Evolutionary conservation across 768 basidiomycete species (phyloP).

Genomic region (Pulveroboletus sp.): DNA sequence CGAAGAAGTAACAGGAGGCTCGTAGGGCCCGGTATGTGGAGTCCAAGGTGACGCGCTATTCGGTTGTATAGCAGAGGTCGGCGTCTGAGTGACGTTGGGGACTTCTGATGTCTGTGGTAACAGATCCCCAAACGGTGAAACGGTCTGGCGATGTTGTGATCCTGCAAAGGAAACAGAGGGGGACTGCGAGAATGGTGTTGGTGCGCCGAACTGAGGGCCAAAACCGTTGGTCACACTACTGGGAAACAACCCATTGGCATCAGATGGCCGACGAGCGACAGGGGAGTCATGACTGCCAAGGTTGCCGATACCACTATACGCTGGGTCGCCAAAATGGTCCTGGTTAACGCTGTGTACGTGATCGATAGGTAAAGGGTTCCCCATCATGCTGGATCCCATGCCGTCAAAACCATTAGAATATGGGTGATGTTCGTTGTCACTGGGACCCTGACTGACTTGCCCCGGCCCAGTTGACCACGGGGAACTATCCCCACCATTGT

Average conservation of each 20-base stretch:
- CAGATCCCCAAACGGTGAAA: constrained; percentile 23
- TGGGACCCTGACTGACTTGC: constrained; percentile 19
- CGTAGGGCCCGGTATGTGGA: constrained; percentile 15
- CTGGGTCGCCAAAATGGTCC: constrained; percentile 24
- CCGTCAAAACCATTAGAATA: constrained; percentile 27
- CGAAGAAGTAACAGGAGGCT: constrained; percentile 15
- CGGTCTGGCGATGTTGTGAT: constrained; percentile 19
- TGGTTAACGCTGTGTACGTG: constrained; percentile 25
- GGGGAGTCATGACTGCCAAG: constrained; percentile 24
- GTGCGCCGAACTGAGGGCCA: constrained; percentile 19
- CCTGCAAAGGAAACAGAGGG: constrained; percentile 17
- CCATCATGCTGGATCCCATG: constrained; percentile 15
- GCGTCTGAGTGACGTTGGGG: constrained; percentile 17
- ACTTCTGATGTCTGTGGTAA: constrained; percentile 15
- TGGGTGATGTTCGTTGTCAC: constrained; percentile 19
- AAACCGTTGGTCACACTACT: constrained; percentile 14
- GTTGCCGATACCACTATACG: constrained; percentile 22
- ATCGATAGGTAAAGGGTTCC: constrained; percentile 16
- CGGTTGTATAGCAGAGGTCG: constrained; percentile 23
- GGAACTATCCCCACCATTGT: constrained; percentile 28
- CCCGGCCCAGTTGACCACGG: constrained; percentile 35
- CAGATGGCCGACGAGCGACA: constrained; percentile 19
- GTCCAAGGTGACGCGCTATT: constrained; percentile 24
- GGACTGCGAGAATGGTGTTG: constrained; percentile 20
- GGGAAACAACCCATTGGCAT: constrained; percentile 25